These are phyloP conservation scores for Chlamydomonas incerta DNA, from an alignment of 139 green algal species.

Conservation along the genomic window DNA sequence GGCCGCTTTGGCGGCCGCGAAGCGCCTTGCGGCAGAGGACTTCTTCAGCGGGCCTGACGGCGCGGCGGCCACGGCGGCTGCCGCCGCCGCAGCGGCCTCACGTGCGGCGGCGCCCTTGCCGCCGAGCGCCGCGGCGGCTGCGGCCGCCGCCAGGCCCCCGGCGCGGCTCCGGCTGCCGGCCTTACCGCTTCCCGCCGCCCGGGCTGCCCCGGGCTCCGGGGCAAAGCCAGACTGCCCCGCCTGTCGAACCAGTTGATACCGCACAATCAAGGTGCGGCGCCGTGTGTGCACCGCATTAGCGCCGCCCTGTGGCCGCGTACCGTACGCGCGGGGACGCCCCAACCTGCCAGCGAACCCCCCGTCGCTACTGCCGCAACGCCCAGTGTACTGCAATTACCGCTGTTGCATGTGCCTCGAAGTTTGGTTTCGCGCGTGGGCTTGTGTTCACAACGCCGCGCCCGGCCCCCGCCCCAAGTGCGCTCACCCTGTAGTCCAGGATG, in stretches of 20 bases:
- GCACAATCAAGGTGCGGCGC: too few species aligned
- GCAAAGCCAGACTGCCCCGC: not conserved
- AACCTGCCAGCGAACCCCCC: too few species aligned
- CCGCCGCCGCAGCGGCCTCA: not conserved
- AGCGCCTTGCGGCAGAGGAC: conserved; percentile 16
- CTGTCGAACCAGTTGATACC: too few species aligned
- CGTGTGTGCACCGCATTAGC: too few species aligned
- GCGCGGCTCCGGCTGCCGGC: not conserved
- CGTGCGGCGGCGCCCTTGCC: not conserved
- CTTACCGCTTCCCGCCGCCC: not conserved
- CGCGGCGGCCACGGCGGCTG: not conserved
- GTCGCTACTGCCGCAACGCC: too few species aligned
- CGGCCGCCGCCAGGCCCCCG: not conserved
- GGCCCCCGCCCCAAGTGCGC: not conserved
- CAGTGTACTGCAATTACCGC: too few species aligned
- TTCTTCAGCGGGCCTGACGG: conserved; percentile 3
- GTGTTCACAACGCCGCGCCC: too few species aligned
- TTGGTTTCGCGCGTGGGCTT: too few species aligned
- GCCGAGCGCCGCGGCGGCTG: not conserved
- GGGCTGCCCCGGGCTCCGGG: too few species aligned
- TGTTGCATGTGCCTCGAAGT: too few species aligned
- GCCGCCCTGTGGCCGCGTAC: not conserved
- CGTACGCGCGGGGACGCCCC: too few species aligned
- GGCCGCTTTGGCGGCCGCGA: conserved; percentile 5
- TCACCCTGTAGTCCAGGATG: not conserved